Percentiles rank a stretch among this genome's conserved stretches.
These are phyloP conservation scores for Teratosphaeria destructans DNA, from an alignment of 2,329 filamentous ascomycete species.

Conservation along the genomic window DNA sequence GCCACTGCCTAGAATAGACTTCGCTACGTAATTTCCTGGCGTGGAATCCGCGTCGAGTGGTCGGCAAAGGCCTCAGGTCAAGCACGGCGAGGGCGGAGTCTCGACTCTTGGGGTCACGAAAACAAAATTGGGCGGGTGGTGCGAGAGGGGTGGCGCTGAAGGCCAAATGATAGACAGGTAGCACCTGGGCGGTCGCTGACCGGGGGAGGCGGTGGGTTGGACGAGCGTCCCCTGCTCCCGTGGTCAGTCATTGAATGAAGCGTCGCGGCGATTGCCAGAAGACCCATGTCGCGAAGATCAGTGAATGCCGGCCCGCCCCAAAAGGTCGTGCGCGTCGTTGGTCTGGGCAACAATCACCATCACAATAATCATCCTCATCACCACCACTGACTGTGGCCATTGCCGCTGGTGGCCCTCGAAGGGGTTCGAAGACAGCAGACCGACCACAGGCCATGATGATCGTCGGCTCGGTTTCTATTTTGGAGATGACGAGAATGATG, in stretches of 20 bases:
- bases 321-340: not conserved
- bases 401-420: not conserved
- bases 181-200: not conserved
- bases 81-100: not conserved
- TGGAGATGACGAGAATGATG: not conserved
- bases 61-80: not conserved
- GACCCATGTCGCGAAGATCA: not conserved
- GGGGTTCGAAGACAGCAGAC: too few relatives aligned
- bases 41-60: not conserved
- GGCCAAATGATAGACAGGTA: not conserved
- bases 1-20: not conserved
- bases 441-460: not conserved
- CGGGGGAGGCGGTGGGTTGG: not conserved
- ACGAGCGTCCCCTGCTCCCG: not conserved
- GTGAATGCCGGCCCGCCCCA: not conserved
- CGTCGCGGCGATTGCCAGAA: not conserved
- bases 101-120: not conserved
- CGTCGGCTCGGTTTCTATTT: not conserved
- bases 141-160: not conserved
- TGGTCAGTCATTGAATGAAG: not conserved
- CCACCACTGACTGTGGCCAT: not conserved
- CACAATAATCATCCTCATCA: not conserved
- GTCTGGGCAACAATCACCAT: not conserved
- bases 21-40: not conserved
- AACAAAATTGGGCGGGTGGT: not conserved